Evolutionary conservation across 805 yeast species (phyloP).

Genomic region (Candida alai): DNA sequence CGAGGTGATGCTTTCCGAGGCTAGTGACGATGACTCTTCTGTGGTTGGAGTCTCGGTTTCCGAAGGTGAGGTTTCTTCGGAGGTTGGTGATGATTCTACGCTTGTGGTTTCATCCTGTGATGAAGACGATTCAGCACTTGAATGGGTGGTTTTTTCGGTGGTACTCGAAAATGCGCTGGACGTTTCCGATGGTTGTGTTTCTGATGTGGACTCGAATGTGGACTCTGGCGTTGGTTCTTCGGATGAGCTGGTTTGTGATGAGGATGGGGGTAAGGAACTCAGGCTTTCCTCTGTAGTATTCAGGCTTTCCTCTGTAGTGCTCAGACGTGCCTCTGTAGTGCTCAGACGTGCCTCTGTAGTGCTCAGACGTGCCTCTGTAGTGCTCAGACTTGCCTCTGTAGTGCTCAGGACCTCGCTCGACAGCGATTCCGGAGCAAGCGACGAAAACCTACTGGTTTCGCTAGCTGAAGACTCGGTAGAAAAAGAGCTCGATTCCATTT

Average conservation of each 20-base stretch:
- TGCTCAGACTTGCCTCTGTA: no score
- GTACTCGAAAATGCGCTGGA: slow-evolving; percentile 8
- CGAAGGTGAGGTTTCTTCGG: slow-evolving; percentile 2
- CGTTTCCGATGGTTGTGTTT: slow-evolving; percentile 6
- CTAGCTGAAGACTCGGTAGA: neutral
- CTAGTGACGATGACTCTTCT: slow-evolving; percentile 2
- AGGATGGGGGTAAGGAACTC: slow-evolving; percentile 6
- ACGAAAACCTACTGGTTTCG: no score
- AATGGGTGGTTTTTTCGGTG: neutral
- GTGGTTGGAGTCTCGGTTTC: slow-evolving; percentile 6
- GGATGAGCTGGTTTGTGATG: slow-evolving; percentile 7
- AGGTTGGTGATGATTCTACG: slow-evolving; percentile 4
- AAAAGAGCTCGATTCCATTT: slow-evolving; percentile 1
- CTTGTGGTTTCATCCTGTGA: neutral
- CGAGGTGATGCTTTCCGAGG: slow-evolving; percentile 2
- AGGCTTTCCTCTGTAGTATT: no score
- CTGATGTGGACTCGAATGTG: slow-evolving; percentile 3
- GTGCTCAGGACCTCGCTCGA: no score
- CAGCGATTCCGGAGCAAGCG: no score
- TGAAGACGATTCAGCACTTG: slow-evolving; percentile 1
- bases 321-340: no score
- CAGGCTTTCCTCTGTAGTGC: no score
- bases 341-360: no score
- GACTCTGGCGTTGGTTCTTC: neutral
- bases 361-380: no score